These are phyloP conservation scores for Penicillium hesseltinei DNA, from an alignment of 2,329 filamentous ascomycete genomes.

Conservation along the genomic window DNA sequence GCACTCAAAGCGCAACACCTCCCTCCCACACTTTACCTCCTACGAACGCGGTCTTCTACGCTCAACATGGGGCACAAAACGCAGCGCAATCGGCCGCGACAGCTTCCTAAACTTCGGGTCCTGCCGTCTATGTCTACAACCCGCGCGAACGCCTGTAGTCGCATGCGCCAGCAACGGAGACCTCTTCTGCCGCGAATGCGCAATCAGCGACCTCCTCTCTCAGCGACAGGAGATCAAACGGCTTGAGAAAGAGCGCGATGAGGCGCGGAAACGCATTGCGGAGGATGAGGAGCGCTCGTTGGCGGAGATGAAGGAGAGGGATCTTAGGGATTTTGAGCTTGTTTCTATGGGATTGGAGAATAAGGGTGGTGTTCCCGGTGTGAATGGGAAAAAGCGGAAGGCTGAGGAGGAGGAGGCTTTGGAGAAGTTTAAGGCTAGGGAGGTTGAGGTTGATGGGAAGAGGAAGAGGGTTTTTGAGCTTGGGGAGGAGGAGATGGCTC, in stretches of 20 bases:
- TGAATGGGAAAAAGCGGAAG: slow-evolving; percentile 10
- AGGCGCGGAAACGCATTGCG: slow-evolving; percentile 59
- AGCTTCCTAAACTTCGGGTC: slow-evolving; percentile 89
- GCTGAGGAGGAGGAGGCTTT: slow-evolving; percentile 3
- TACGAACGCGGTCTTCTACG: slow-evolving; percentile 84
- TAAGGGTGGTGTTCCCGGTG: neutral
- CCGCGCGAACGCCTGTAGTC: slow-evolving; percentile 79
- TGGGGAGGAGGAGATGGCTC: slow-evolving; percentile 71
- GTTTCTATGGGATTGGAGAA: slow-evolving; percentile 67
- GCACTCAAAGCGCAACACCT: slow-evolving; percentile 78
- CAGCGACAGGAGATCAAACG: slow-evolving; percentile 91
- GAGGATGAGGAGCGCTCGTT: slow-evolving; percentile 62
- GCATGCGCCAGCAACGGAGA: slow-evolving; percentile 76
- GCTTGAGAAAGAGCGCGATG: slow-evolving; percentile 64
- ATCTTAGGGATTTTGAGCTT: slow-evolving; percentile 78
- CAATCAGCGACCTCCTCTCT: slow-evolving; percentile 81
- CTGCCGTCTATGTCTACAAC: slow-evolving; percentile 81
- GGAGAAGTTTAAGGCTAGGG: slow-evolving; percentile 31
- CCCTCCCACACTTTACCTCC: slow-evolving; percentile 87
- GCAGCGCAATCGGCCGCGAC: slow-evolving; percentile 82
- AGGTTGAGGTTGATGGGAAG: slow-evolving; percentile 29
- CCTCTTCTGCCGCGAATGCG: slow-evolving; percentile 94
- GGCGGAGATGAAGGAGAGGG: slow-evolving; percentile 67
- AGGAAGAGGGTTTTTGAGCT: slow-evolving; percentile 77
- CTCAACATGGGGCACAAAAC: slow-evolving; percentile 74